Evolutionary conservation across 2,329 filamentous ascomycete species (phyloP), one percentile per base, ranked within the genome.

Genomic region (Fusarium fracticaudum): DNA sequence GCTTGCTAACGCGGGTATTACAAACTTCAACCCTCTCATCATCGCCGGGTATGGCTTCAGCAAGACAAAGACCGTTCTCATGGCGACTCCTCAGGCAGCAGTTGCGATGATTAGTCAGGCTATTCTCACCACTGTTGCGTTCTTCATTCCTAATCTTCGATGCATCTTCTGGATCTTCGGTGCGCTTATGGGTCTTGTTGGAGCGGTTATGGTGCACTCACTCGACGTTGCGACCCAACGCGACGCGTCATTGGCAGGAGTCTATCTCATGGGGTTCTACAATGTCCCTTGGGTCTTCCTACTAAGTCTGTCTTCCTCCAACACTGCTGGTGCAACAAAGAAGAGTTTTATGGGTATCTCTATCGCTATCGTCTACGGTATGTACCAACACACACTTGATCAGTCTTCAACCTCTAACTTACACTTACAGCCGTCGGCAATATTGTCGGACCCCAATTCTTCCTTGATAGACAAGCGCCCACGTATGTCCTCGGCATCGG

Each of bases 1-100:
- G 24, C 85, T 93, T 29, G 90, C 91, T 54, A 90, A 93, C 69
- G 90, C 91, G 60, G 92, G 92, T 78, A 88, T 93, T 77, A 92
- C 93, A 80, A 86, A 90, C 76, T 86, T 91, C 75, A 85, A 85
- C 73, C 83, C 89, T 54, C 84, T 91, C 44, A 90, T 93, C 71
- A 83, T 91, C 40, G 91, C 91, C 67, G 89, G 90, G 70, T 82
- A 79, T n/a, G 81, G 81, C 0, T 82, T 80, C 54, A 77, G 69
- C 10, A 71, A 75, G 44, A 75, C 73, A 0, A 78, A 77, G 26
- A 80, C 79, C 0, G 79, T 79, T 1, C 59, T 81, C 0, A 79
- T 81, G 78, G 79, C 80, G 1, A 80, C 80, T 0, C 80, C 80
- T 0, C 80, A 82, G 40, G 79, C 80, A 1, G 80, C 80, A 4